Evolutionary conservation across 225 moss, liverwort and hornwort species (phyloP), one percentile per base, ranked within the genome.

Genomic region (Sphagnum contortum): DNA sequence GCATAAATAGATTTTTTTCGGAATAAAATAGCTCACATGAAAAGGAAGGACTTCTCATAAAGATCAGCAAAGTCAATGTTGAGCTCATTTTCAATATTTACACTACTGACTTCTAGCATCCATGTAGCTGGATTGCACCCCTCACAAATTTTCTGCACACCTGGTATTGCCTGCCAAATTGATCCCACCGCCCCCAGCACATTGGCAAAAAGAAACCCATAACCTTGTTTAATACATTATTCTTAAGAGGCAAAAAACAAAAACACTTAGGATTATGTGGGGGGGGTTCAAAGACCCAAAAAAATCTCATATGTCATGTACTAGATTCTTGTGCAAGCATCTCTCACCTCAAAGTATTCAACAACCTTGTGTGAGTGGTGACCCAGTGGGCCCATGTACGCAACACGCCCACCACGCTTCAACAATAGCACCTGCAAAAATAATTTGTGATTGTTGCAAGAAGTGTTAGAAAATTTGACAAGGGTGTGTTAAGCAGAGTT

Each of bases 381-480:
- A 10, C 66, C 66, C 56, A 67, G 53, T 6, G 53, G 66, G 11
- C 66, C 66, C 54, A 54, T 46, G 55, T 67, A 67, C 1, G 56
- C 44, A 12, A 67, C 56, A 54, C 48, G 66, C 12, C 66, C 66
- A 8, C 66, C 66, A 67, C 55, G 66, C 66, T 67, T 67, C 66
- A 67, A 57, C 44, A 67, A 29, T 44, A 67, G 51, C 2, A 67
- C 44, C 66, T 67, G 66, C 65, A 65, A 4, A 45, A 10, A 45
- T 12, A 29, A 29, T 29, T 29, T 29, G 29, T 29, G 29, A 29
- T 29, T 29, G 0, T 29, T 29, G 29, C 29, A 29, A 29, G 6
- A 62, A 29, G 12, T 5, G 12, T 12, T 46, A 13, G 8, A 9
- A 2, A 4, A 49, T 45, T 9, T 29, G 29, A 29, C 29, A 29